Evolutionary conservation across 805 yeast genomes (phyloP), one percentile per base, ranked within the genome.

Genomic region (Ogataea trehaloabstinens): DNA sequence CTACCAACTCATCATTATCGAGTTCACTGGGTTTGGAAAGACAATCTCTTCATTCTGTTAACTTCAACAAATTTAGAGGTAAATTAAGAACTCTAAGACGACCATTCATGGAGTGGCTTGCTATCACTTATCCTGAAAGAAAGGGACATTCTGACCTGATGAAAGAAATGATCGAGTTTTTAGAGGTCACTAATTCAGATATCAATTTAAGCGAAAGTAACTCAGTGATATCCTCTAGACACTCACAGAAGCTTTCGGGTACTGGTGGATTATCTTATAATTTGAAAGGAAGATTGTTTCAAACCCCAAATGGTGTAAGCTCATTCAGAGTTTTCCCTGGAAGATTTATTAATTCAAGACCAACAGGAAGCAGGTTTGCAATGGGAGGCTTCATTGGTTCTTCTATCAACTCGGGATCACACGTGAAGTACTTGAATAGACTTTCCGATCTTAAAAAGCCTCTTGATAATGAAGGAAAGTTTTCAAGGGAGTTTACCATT

Each of bases 241-340:
- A 57, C 38, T 36, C 42, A 13, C 45, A 53, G 12, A 44, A 48
- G 40, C 45, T 56, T 12, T 53, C 81, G 38, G 95, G 89, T 22
- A 76, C 85, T 6, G 95, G 84, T 20, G 95, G 95, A 5, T 70
- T 86, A 43, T 74, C 86, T 2, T 87, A 85, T 52, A 69, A 68
- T 28, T 73, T 83, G 44, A 73, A 71, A 41, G 95, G 95, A 5
- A 74, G 87, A 57, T 64, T 87, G 27, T 56, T 67, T 41, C 83
- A 78, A 57, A 69, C 84, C 4, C 93, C 95, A 17, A 77, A 81
- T 52, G 95, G 95, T 35, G 62, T 78, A 18, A 65, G 73, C 33
- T 61, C 70, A 40, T 60, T 64, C 10, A 65, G 65, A 37, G 68
- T 82, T 29, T 78, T 76, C 15, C 85, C 89, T 12, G 95, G 91